Conservation (phyloP, 2,329 filamentous ascomycete genomes). For the Alternaria ethzedia region DNA sequence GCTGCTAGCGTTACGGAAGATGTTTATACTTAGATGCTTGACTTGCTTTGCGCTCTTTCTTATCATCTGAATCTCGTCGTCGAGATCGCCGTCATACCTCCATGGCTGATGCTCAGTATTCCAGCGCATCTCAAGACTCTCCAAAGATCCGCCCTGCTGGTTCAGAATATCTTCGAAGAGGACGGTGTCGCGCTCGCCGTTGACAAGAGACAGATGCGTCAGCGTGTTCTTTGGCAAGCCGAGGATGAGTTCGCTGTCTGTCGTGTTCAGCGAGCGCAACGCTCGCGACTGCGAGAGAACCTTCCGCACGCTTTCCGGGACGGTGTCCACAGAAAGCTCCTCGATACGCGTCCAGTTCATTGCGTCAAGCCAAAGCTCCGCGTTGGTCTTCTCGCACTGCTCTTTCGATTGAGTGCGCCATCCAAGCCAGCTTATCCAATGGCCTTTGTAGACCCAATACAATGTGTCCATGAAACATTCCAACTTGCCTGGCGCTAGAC, state of each 20-base stretch:
- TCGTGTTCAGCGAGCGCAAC: conserved; percentile 7
- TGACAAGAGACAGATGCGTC: conserved; percentile 7
- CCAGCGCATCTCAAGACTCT: conserved; percentile 8
- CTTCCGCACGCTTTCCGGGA: background rate
- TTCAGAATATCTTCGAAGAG: conserved; percentile 3
- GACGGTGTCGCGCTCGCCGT: background rate
- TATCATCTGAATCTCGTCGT: conserved; percentile 1
- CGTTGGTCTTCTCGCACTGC: conserved; percentile 11
- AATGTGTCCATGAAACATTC: background rate
- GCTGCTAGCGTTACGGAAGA: conserved; percentile 16
- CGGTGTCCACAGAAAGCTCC: background rate
- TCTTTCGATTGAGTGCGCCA: background rate
- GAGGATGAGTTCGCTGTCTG: conserved; percentile 8
- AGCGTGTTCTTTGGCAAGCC: conserved; percentile 11
- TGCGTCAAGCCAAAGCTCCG: conserved; percentile 19
- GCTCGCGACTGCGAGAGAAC: background rate
- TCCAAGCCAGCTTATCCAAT: conserved; percentile 3
- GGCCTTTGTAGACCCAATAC: background rate
- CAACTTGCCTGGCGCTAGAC: background rate
- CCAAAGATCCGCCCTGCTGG: conserved; percentile 15
- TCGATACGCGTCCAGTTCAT: conserved; percentile 20
- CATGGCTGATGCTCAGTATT: background rate
- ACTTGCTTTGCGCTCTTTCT: conserved; percentile 7
- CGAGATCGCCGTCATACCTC: background rate
- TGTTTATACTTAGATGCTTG: conserved; percentile 16